Conservation (phyloP, 1,284 basidiomycete genomes). For the Austroboletus novae-zelandiae region DNA sequence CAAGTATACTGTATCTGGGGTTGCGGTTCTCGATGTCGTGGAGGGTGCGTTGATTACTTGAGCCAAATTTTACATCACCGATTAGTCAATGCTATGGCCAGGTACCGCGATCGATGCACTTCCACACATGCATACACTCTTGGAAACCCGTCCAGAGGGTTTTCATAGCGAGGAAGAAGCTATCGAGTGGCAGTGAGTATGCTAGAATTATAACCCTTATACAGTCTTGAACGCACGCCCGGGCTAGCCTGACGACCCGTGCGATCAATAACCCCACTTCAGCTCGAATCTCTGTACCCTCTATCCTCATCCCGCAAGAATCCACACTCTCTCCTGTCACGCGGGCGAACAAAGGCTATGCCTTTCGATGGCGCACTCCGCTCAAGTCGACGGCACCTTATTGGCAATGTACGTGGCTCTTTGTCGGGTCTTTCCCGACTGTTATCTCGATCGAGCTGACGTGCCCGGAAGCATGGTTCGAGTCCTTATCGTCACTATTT, state of each 20-base stretch:
- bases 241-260: constrained; percentile 33
- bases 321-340: constrained; percentile 35
- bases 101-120: constrained; percentile 94
- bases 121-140: constrained; percentile 84
- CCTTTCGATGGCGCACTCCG: constrained; percentile 80
- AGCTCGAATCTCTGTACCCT: constrained; percentile 83
- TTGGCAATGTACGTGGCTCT: constrained; percentile 70
- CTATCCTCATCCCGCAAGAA: constrained; percentile 57
- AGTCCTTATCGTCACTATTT: constrained; percentile 77
- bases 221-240: not conserved
- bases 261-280: constrained; percentile 79
- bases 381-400: constrained; percentile 83
- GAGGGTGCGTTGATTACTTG: constrained; percentile 60
- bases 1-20: constrained; percentile 76
- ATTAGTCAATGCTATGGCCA: constrained; percentile 28
- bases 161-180: constrained; percentile 84
- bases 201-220: not conserved
- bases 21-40: constrained; percentile 92
- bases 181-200: constrained; percentile 92
- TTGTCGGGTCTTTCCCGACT: not conserved
- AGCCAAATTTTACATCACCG: not conserved
- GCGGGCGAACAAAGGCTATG: constrained; percentile 21
- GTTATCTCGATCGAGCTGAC: constrained; percentile 1
- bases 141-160: constrained; percentile 81
- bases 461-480: constrained; percentile 82